A percentile compares a stretch with the other conserved stretches of the same genome.
phyloP scores from a whole-genome alignment of 305 asterid species.

The Fraxinus albicans region DNA sequence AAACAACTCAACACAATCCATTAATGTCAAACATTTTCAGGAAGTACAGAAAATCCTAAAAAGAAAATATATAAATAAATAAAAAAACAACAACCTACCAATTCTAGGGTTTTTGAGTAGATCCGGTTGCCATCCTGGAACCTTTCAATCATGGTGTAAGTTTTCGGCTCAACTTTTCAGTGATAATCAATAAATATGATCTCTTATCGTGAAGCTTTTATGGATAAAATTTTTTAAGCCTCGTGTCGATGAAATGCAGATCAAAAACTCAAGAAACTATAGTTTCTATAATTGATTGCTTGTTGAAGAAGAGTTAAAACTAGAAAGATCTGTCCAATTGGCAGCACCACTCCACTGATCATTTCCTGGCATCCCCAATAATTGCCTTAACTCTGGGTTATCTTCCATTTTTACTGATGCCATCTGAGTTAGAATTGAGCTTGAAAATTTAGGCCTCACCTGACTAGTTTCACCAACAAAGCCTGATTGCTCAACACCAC shows the following conservation, averaged over 20 bases:
- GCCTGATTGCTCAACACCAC: slow-evolving; percentile 40
- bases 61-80: slow-evolving; percentile 7
- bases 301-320: slow-evolving; percentile 73
- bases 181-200: slow-evolving; percentile 2
- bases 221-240: slow-evolving; percentile 7
- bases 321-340: slow-evolving; percentile 69
- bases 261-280: not conserved
- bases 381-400: slow-evolving; percentile 47
- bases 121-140: not conserved
- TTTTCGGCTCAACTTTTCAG: not conserved
- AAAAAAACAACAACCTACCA: slow-evolving; percentile 29
- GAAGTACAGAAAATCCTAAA: slow-evolving; percentile 11
- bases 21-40: slow-evolving; percentile 14
- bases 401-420: slow-evolving; percentile 71
- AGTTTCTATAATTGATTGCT: slow-evolving; percentile 49
- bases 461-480: slow-evolving; percentile 43
- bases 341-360: slow-evolving; percentile 53
- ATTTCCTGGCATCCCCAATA: slow-evolving; percentile 42
- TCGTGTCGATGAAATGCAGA: slow-evolving; percentile 4
- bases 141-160: not conserved
- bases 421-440: slow-evolving; percentile 41
- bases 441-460: slow-evolving; percentile 44
- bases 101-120: slow-evolving; percentile 44
- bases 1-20: slow-evolving; percentile 33
- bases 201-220: slow-evolving; percentile 11